A percentile compares a stretch with the other conserved stretches of the same genome.
phyloP scores from a whole-genome alignment of 768 basidiomycete genomes.

The Boletus patriciae region DNA sequence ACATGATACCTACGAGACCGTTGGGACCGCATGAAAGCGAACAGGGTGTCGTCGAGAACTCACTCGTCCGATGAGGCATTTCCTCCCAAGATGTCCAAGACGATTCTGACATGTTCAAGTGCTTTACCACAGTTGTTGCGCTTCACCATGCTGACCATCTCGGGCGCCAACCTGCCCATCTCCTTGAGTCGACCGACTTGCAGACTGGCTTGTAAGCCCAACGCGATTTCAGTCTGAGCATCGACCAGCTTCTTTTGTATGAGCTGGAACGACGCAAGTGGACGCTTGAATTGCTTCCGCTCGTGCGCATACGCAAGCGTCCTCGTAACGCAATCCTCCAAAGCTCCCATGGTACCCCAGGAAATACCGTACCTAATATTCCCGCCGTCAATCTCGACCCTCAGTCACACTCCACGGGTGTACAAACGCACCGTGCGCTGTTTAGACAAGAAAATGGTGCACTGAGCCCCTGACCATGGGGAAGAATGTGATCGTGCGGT shows the following conservation, averaged over 20 bases:
- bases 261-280: constrained; percentile 94
- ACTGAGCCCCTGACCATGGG: constrained; percentile 72
- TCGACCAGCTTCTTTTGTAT: constrained; percentile 97
- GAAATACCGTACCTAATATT: constrained; percentile 72
- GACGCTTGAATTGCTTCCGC: constrained; percentile 85
- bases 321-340: constrained; percentile 84
- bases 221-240: constrained; percentile 80
- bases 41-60: constrained; percentile 21
- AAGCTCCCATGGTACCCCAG: constrained; percentile 94
- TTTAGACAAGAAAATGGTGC: constrained; percentile 93
- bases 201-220: constrained; percentile 73
- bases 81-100: constrained; percentile 91
- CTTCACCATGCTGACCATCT: constrained; percentile 96
- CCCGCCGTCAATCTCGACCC: constrained; percentile 1
- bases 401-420: neutral
- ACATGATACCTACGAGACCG: constrained; percentile 70
- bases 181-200: constrained; percentile 91
- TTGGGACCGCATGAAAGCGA: neutral
- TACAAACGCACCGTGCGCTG: constrained; percentile 60
- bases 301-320: constrained; percentile 86
- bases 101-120: constrained; percentile 71
- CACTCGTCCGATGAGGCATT: constrained; percentile 94
- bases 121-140: constrained; percentile 96
- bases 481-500: constrained; percentile 71
- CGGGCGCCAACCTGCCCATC: constrained; percentile 64